phyloP scores from a whole-genome alignment of 768 basidiomycete species.

The Mycena sanguinolenta region DNA sequence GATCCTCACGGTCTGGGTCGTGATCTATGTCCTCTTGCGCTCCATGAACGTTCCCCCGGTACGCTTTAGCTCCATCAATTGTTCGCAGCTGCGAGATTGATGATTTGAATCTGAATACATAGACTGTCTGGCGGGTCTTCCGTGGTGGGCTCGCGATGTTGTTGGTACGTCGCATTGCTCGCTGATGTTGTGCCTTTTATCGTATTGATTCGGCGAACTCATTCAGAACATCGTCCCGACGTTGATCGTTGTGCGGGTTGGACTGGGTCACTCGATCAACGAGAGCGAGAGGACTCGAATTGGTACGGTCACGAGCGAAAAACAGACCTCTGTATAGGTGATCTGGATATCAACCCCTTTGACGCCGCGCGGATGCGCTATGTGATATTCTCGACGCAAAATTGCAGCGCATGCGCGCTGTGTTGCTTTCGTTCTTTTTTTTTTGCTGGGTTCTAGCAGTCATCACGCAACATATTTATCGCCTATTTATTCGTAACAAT shows the following conservation, averaged over 20 bases:
- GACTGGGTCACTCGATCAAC: slow-evolving; percentile 21
- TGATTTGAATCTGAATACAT: background rate
- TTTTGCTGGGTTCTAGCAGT: background rate
- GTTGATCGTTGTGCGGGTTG: slow-evolving; percentile 33
- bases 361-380: background rate
- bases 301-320: background rate
- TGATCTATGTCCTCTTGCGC: slow-evolving; percentile 32
- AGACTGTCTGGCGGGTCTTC: slow-evolving; percentile 36
- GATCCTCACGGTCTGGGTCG: slow-evolving; percentile 25
- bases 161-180: slow-evolving; percentile 15
- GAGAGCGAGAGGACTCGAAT: background rate
- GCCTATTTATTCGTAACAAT: background rate
- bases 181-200: background rate
- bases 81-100: background rate
- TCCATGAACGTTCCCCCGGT: slow-evolving; percentile 26
- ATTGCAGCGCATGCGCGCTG: background rate
- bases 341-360: background rate
- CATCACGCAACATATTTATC: background rate
- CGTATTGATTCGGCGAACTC: background rate
- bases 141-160: slow-evolving; percentile 31
- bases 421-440: background rate
- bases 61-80: background rate
- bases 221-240: slow-evolving; percentile 36
- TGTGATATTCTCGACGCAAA: background rate
- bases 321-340: background rate